Base-by-base conservation (phyloP, 306 rosid genomes). In the Pterocarpus santalinus region DNA sequence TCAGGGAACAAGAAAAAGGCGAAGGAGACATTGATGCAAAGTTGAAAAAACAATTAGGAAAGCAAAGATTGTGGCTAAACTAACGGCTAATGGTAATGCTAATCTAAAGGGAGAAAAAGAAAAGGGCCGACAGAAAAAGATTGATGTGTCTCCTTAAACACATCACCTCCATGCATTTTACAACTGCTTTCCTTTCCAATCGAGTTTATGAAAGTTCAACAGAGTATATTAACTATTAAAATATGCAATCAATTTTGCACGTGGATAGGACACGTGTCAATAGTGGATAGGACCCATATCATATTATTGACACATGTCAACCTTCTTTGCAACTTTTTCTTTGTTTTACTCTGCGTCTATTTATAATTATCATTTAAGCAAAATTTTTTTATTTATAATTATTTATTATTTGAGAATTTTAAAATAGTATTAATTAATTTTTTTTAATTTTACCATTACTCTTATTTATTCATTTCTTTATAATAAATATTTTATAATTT, bases 151-250 rank as follows among this genome's bases (percentile, higher is more conserved):
- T 73, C 17, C 2, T 5, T 51, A 30, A 76, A 76, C 88, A 72
- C 76, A 47, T 85, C 73, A 73, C 65, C 86, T 68, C 73, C 87
- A 32, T 22, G 56, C 62, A 71, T 69, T 76, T 66, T 52, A 2
- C 57, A 39, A n/a, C 2, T 4, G 73, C 33, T 76, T 53, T 71
- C 75, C 68, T 3, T 60, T 7, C 39, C 35, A 28, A 5, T 41
- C 65, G 14, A 46, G 72, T 52, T 78, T n/a, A 57, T 30, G 39
- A 78, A 81, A 74, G 83, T 65, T 49, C 17, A 33, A 32, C 71
- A 39, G 43, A 30, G 12, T 55, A 53, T 15, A 46, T 3, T 53
- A 15, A 53, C 14, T 49, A 13, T 49, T 1, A 2, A 63, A n/a
- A 15, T 62, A 67, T 11, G 43, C 10, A 15, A 47, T 34, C 68